These are phyloP conservation scores for Byssochlamys sp. DNA, from an alignment of 2,329 filamentous ascomycete species.

Conservation along the genomic window DNA sequence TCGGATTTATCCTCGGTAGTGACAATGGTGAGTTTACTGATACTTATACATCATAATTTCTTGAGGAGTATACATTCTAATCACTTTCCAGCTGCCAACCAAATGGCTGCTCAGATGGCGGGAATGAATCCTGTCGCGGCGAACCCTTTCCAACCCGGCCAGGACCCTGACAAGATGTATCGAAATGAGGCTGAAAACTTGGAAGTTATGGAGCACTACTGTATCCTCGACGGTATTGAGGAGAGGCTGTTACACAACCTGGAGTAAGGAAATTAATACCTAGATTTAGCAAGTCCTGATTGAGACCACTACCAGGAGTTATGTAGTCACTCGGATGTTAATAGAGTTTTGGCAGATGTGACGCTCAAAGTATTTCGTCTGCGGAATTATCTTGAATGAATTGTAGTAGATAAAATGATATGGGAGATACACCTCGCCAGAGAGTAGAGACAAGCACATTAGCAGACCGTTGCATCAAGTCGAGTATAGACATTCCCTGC, in stretches of 20 bases:
- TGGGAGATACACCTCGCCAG: background rate
- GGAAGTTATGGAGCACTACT: conserved; percentile 88
- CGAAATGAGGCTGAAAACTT: conserved; percentile 86
- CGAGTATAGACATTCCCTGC: background rate
- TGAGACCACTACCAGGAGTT: conserved; percentile 4
- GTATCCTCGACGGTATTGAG: conserved; percentile 80
- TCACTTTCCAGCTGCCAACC: conserved; percentile 63
- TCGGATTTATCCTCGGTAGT: conserved; percentile 89
- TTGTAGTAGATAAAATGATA: background rate
- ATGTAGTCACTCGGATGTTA: conserved; percentile 2
- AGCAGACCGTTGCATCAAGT: background rate
- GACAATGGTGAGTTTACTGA: conserved; percentile 66
- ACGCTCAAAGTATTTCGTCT: background rate
- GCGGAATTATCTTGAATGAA: background rate
- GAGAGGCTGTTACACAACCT: conserved; percentile 60
- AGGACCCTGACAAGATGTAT: conserved; percentile 94
- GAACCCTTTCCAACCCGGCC: conserved; percentile 79
- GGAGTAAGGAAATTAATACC: conserved; percentile 11
- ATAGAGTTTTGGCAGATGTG: background rate
- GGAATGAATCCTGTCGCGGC: conserved; percentile 58
- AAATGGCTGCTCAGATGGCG: conserved; percentile 77
- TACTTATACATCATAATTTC: background rate
- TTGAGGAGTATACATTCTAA: conserved; percentile 1
- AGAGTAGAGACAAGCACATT: background rate
- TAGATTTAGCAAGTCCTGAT: background rate